Evolutionary conservation across 768 basidiomycete species (phyloP).

Genomic region (Podaxis sp.): DNA sequence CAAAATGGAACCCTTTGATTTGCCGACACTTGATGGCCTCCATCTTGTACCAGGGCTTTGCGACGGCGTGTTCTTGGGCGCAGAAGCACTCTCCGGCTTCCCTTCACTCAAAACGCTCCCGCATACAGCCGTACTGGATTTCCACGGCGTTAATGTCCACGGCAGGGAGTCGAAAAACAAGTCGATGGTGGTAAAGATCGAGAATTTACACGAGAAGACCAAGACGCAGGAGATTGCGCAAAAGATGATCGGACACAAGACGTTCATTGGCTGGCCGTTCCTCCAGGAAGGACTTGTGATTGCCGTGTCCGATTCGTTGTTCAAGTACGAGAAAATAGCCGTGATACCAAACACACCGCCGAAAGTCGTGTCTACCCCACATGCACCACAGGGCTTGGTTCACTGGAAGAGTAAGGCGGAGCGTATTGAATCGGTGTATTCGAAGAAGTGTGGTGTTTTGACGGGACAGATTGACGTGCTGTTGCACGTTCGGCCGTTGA

Average conservation of each 20-base stretch:
- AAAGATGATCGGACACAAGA: conserved; percentile 70
- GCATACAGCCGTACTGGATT: conserved; percentile 67
- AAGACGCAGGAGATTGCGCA: conserved; percentile 72
- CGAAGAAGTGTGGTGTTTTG: conserved; percentile 84
- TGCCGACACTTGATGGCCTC: conserved; percentile 84
- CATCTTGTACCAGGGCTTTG: conserved; percentile 84
- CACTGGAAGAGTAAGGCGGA: conserved; percentile 83
- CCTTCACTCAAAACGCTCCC: conserved; percentile 91
- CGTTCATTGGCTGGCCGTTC: conserved; percentile 91
- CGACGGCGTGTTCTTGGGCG: conserved; percentile 84
- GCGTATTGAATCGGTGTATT: conserved; percentile 77
- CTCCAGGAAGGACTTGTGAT: conserved; percentile 87
- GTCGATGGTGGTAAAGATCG: conserved; percentile 86
- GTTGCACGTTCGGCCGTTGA: conserved; percentile 85
- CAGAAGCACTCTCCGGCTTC: conserved; percentile 89
- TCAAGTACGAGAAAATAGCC: conserved; percentile 75
- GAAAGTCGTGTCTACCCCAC: conserved; percentile 68
- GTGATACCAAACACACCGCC: conserved; percentile 45
- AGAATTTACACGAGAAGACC: conserved; percentile 64
- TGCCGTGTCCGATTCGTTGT: conserved; percentile 79
- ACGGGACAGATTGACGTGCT: conserved; percentile 78
- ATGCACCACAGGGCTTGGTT: conserved; percentile 59
- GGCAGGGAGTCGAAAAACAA: conserved; percentile 87
- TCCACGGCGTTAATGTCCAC: conserved; percentile 92
- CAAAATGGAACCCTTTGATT: conserved; percentile 75